phyloP scores from a whole-genome alignment of 192 early-diverging fungal genomes.

The Rhizoclosmatium sp. region DNA sequence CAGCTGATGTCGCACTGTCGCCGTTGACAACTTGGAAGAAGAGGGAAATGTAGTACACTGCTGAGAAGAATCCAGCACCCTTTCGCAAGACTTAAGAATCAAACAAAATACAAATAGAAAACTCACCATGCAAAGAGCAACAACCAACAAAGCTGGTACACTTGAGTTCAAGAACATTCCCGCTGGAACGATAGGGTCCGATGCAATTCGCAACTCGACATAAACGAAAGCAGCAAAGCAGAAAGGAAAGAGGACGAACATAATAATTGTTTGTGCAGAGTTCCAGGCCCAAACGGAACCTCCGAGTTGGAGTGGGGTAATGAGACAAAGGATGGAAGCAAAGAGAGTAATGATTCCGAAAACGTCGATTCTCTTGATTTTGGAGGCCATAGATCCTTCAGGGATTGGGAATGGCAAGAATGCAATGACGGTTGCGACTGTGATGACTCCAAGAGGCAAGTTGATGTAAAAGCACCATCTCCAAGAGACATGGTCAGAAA shows the following conservation, averaged over 20 bases:
- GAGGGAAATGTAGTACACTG: constrained; percentile 78
- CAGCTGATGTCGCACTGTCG: constrained; percentile 76
- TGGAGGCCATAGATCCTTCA: constrained; percentile 57
- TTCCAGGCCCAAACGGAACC: constrained; percentile 72
- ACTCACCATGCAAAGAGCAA: constrained; percentile 48
- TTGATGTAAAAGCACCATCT: constrained; percentile 81
- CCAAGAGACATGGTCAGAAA: constrained; percentile 67
- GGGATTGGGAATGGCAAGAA: constrained; percentile 67
- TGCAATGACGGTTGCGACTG: constrained; percentile 62
- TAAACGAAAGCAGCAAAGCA: constrained; percentile 54
- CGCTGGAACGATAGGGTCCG: constrained; percentile 79
- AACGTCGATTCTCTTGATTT: constrained; percentile 75
- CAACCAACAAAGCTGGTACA: constrained; percentile 43
- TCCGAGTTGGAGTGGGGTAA: constrained; percentile 80
- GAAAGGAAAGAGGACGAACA: constrained; percentile 54
- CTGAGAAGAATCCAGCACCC: constrained; percentile 55
- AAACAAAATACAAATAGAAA: too few species aligned
- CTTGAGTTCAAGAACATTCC: constrained; percentile 63
- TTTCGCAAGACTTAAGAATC: too few species aligned
- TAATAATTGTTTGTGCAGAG: constrained; percentile 64
- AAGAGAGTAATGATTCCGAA: constrained; percentile 64
- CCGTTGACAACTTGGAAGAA: constrained; percentile 75
- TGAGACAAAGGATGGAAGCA: constrained; percentile 60
- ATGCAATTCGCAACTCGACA: constrained; percentile 70
- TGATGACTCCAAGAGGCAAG: constrained; percentile 77